A percentile compares a stretch with the other conserved stretches of the same genome.
Conservation (phyloP, 441 rosid species). For the Eruca vesicaria region DNA sequence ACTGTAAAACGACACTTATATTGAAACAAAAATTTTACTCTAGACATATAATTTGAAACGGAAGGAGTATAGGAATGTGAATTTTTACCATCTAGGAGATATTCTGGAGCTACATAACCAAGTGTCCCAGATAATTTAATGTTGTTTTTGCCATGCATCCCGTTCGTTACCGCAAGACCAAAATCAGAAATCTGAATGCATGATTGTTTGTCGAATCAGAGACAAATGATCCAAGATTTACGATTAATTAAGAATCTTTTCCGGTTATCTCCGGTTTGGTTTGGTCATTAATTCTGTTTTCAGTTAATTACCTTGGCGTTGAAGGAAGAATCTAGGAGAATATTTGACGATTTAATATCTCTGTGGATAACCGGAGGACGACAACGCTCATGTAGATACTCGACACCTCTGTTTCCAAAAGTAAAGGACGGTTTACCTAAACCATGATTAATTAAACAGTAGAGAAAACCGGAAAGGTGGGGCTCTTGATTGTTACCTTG, state of each 20-base stretch:
- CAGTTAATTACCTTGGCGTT: slow-evolving; percentile 70
- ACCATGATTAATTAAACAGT: neutral
- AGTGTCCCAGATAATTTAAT: slow-evolving; percentile 89
- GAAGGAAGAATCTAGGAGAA: slow-evolving; percentile 83
- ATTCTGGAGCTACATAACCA: slow-evolving; percentile 96
- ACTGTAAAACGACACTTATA: too few relatives aligned
- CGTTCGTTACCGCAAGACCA: slow-evolving; percentile 78
- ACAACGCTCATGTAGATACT: slow-evolving; percentile 87
- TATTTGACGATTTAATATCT: slow-evolving; percentile 93
- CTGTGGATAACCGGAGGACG: slow-evolving; percentile 89
- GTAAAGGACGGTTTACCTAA: slow-evolving; percentile 7
- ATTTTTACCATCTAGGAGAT: slow-evolving; percentile 72
- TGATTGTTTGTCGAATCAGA: neutral
- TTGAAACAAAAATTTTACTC: too few relatives aligned
- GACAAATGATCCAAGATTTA: slow-evolving; percentile 1
- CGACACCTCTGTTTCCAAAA: slow-evolving; percentile 51
- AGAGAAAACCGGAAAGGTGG: slow-evolving; percentile 7
- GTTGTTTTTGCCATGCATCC: slow-evolving; percentile 57
- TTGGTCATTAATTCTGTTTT: neutral
- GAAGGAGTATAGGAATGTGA: neutral
- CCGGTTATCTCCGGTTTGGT: slow-evolving; percentile 8
- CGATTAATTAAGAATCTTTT: neutral
- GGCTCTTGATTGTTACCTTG: slow-evolving; percentile 53
- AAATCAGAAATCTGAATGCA: slow-evolving; percentile 79
- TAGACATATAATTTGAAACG: too few relatives aligned